Percentiles rank a stretch among this genome's conserved stretches.
These are phyloP conservation scores for Prototheca wickerhamii DNA, from an alignment of 163 green algal species.

Conservation along the genomic window DNA sequence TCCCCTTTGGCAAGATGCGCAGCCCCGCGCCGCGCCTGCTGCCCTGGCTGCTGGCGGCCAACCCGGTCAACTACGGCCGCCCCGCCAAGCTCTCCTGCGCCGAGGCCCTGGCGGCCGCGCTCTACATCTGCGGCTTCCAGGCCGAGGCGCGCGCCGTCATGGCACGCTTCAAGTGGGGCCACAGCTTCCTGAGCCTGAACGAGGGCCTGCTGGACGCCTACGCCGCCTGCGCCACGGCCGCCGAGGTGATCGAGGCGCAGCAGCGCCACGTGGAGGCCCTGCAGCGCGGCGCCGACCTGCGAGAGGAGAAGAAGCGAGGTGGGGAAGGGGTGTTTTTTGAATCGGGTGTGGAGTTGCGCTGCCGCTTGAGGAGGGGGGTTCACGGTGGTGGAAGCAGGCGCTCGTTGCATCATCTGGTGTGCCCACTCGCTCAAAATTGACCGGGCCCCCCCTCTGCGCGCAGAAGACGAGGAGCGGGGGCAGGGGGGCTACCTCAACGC, in stretches of 20 bases:
- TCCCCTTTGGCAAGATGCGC: slow-evolving; percentile 74
- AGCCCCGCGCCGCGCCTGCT: slow-evolving; percentile 71
- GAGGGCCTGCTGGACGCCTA: slow-evolving; percentile 83
- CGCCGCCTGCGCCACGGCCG: slow-evolving; percentile 54
- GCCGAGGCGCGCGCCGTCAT: slow-evolving; percentile 61
- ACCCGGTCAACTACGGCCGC: slow-evolving; percentile 95
- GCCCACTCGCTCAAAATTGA: no score
- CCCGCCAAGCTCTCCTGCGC: slow-evolving; percentile 95
- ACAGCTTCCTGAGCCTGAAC: slow-evolving; percentile 92
- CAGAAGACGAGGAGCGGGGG: no score
- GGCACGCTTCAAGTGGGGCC: slow-evolving; percentile 93
- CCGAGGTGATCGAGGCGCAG: slow-evolving; percentile 76
- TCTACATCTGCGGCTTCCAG: slow-evolving; percentile 83
- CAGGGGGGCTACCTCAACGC: no score
- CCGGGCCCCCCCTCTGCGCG: no score
- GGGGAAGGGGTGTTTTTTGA: no score
- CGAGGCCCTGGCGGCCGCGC: slow-evolving; percentile 86
- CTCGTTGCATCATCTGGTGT: no score
- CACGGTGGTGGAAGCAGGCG: no score
- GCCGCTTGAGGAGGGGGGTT: no score
- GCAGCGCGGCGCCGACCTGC: background rate
- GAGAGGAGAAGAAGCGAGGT: background rate
- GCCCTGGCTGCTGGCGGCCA: slow-evolving; percentile 92
- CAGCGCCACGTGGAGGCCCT: slow-evolving; percentile 24
- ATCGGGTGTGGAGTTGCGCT: no score